Conservation (phyloP, 139 green algal genomes). For the Chlamydomonas sp. region DNA sequence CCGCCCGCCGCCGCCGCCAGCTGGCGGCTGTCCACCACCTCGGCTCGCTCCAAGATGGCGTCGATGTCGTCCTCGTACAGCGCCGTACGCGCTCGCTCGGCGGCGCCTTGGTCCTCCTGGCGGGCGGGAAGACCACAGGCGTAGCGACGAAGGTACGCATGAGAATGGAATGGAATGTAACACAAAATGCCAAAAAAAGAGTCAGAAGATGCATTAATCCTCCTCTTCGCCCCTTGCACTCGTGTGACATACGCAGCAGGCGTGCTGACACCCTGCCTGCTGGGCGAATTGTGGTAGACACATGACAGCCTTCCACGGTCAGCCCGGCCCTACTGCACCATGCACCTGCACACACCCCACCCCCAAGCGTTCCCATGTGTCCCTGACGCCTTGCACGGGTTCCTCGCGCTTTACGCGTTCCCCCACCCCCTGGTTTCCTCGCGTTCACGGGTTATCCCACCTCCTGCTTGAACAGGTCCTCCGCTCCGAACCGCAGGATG, state of each 20-base stretch:
- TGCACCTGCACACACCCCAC: too few relatives aligned
- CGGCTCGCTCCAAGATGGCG: slow-evolving; percentile 90
- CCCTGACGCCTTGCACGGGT: not conserved
- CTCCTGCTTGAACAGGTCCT: slow-evolving; percentile 90
- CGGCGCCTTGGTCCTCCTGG: slow-evolving; percentile 27
- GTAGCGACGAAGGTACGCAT: not conserved
- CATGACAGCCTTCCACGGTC: too few relatives aligned
- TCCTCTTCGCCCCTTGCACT: too few relatives aligned
- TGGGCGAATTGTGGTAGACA: too few relatives aligned
- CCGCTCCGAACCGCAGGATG: slow-evolving; percentile 95
- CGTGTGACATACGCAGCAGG: too few relatives aligned
- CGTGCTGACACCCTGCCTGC: too few relatives aligned
- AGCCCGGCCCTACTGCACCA: too few relatives aligned
- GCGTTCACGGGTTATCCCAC: not conserved
- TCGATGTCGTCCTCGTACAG: slow-evolving; percentile 91
- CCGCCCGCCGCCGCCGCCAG: slow-evolving; percentile 13
- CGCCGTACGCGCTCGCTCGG: slow-evolving; percentile 30
- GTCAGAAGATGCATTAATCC: too few relatives aligned
- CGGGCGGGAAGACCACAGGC: not conserved
- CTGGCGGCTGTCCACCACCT: slow-evolving; percentile 71
- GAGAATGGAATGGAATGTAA: not conserved
- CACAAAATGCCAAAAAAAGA: too few relatives aligned
- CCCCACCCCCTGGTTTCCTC: not conserved
- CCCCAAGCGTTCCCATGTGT: too few relatives aligned
- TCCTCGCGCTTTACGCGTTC: not conserved